A percentile compares a stretch with the other conserved stretches of the same genome.
Evolutionary conservation across 208 protist genomes (phyloP).

Genomic region (Crithidia bombi): DNA sequence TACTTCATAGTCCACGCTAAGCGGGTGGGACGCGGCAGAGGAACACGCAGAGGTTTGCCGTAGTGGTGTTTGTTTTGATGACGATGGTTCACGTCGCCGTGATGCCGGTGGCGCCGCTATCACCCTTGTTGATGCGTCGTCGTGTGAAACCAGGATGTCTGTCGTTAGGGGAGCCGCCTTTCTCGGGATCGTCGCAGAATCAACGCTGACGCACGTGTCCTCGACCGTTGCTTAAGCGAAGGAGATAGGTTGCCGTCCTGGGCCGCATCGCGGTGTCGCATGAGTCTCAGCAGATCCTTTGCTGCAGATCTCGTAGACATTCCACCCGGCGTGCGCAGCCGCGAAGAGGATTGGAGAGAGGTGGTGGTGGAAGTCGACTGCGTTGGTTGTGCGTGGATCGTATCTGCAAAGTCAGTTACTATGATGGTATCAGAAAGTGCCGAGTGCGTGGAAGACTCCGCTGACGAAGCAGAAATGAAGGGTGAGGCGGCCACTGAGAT

Average conservation of each 20-base stretch:
- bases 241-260: too few species aligned
- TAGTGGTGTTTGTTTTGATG: neutral
- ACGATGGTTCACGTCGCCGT: too few species aligned
- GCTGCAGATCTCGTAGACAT: neutral
- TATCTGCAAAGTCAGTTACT: neutral
- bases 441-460: neutral
- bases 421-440: neutral
- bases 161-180: too few species aligned
- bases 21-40: neutral
- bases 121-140: too few species aligned
- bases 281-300: neutral
- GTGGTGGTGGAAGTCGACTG: neutral
- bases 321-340: too few species aligned
- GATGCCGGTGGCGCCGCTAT: too few species aligned
- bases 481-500: neutral
- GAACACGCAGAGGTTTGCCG: neutral
- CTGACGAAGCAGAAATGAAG: neutral
- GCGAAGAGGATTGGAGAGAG: neutral
- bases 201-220: neutral
- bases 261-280: neutral
- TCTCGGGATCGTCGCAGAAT: too few species aligned
- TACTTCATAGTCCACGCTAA: slow-evolving; percentile 15
- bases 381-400: neutral
- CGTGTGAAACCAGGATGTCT: too few species aligned
- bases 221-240: neutral